Conservation (phyloP, 2,329 filamentous ascomycete species). For the Epichloe hybrida region DNA sequence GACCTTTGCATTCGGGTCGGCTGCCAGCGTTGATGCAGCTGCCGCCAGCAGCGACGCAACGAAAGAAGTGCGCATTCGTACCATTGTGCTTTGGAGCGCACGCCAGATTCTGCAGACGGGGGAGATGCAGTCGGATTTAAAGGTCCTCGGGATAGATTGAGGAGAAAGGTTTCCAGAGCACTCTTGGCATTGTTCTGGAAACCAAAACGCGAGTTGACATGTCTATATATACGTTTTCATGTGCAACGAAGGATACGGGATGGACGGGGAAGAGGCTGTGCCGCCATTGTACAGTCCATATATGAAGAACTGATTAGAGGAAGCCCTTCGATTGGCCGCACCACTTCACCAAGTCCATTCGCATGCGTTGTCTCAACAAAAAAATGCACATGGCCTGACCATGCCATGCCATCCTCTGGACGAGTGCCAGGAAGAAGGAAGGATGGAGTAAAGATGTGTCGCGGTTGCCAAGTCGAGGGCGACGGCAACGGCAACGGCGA, state of each 20-base stretch:
- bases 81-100: slow-evolving; percentile 5
- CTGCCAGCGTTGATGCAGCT: slow-evolving; percentile 6
- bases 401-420: rapidly evolving
- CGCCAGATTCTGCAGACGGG: background rate
- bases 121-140: background rate
- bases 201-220: background rate
- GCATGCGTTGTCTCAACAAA: too few species aligned
- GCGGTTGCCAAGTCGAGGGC: too few species aligned
- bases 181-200: background rate
- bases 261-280: background rate
- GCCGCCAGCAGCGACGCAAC: slow-evolving; percentile 8
- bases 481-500: too few species aligned
- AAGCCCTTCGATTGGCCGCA: too few species aligned
- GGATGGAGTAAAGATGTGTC: too few species aligned
- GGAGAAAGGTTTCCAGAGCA: background rate
- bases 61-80: slow-evolving; percentile 6
- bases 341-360: too few species aligned
- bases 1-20: background rate
- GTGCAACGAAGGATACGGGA: background rate
- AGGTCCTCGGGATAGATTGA: background rate
- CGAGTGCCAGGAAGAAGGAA: too few species aligned
- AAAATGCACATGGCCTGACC: too few species aligned
- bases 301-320: too few species aligned
- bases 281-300: too few species aligned
- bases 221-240: background rate